Evolutionary conservation across 2,329 filamentous ascomycete species (phyloP).

Genomic region (Penicillium sumatraense): DNA sequence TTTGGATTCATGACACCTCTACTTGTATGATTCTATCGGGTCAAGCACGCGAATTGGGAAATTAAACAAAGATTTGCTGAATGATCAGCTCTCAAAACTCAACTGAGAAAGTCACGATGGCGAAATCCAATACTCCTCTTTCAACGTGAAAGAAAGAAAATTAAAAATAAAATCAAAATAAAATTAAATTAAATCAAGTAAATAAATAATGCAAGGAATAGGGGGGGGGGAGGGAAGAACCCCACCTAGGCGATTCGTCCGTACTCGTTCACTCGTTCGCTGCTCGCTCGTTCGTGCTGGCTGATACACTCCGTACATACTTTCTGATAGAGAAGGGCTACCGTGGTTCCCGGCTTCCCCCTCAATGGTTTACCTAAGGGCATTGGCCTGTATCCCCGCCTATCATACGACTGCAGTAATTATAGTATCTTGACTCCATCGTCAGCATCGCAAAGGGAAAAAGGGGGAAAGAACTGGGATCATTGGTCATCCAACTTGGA

Average conservation of each 20-base stretch:
- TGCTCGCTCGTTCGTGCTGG: background rate
- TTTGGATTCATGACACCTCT: conserved; percentile 17
- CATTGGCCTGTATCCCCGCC: background rate
- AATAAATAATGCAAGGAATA: conserved; percentile 1
- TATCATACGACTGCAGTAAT: conserved; percentile 14
- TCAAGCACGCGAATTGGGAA: background rate
- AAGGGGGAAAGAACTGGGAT: conserved; percentile 3
- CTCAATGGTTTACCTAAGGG: conserved; percentile 2
- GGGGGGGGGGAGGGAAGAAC: conserved; percentile 2
- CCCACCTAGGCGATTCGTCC: background rate
- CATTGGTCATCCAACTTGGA: background rate
- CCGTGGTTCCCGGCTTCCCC: conserved; percentile 11
- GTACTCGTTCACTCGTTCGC: background rate
- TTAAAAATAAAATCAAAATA: background rate
- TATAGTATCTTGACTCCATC: conserved; percentile 9
- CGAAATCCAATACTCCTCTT: background rate
- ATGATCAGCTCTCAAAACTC: too few relatives aligned
- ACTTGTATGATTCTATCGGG: background rate
- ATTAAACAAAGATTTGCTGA: too few relatives aligned
- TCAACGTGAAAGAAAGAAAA: background rate
- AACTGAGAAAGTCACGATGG: background rate
- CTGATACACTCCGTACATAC: too few relatives aligned
- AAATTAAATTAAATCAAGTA: background rate
- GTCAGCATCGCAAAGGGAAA: conserved; percentile 14
- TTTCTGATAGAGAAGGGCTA: conserved; percentile 3